Percentiles rank a stretch among this genome's conserved stretches.
phyloP scores from a whole-genome alignment of 208 protist genomes.

The Leishmania tarentolae region DNA sequence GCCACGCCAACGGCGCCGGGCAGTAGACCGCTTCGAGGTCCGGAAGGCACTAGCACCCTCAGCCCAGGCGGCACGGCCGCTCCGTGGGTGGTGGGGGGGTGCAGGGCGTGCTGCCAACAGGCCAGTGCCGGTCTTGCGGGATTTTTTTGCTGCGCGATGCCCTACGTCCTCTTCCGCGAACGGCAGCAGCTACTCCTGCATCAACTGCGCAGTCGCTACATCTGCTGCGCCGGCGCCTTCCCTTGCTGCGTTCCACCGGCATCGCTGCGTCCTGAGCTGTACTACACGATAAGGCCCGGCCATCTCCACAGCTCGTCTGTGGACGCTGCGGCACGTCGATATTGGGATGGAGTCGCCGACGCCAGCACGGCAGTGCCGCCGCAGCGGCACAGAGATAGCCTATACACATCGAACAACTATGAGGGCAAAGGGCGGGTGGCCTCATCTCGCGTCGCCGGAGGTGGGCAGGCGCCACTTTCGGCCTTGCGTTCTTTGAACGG shows the following conservation, averaged over 20 bases:
- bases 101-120: constrained; percentile 31
- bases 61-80: constrained; percentile 2
- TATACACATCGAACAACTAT: not conserved
- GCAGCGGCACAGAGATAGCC: not conserved
- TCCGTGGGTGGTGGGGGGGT: constrained; percentile 31
- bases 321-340: not conserved
- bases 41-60: not conserved
- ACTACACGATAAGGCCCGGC: constrained; percentile 32
- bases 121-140: constrained; percentile 27
- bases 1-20: not conserved
- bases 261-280: constrained; percentile 50
- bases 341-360: not conserved
- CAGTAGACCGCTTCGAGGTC: not conserved
- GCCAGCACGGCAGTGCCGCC: not conserved
- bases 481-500: constrained; percentile 18
- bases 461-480: not conserved
- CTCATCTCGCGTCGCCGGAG: not conserved
- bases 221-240: constrained; percentile 48
- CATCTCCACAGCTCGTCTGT: not conserved
- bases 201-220: constrained; percentile 38
- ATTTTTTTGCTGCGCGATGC: constrained; percentile 34
- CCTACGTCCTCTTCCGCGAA: constrained; percentile 45
- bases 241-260: constrained; percentile 46
- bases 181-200: constrained; percentile 43
- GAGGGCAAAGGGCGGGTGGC: not conserved